Evolutionary conservation across 768 basidiomycete species (phyloP), one percentile per base, ranked within the genome.

Genomic region (Mycena albidolilacea): DNA sequence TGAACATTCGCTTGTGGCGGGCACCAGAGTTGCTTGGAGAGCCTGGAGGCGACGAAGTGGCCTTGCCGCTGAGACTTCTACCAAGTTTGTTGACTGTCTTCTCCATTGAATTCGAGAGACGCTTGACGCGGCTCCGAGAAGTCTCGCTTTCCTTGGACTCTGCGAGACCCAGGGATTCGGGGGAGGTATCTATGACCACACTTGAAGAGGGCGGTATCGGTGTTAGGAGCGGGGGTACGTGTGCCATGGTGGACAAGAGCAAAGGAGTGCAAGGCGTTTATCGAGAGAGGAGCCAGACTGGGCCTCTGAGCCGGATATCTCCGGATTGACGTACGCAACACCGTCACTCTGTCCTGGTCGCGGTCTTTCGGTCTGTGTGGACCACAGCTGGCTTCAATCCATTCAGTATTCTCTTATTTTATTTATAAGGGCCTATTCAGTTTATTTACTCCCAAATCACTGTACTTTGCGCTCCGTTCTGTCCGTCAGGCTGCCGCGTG

Each of bases 21-120:
- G 83, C 76, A 17, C 79, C 70, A 12, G 83, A 77, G 12, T 79
- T 78, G n/a, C 72, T 77, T 46, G 82, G 77, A 17, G 81, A 79
- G 39, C 62, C 72, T 54, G 82, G 78, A 14, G 81, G 77, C 52
- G 81, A 72, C 11, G 66, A 67, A 52, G 84, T 78, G 39, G 86
- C 77, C 67, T 82, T 87, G 50, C 79, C 82, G 67, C 86, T 85
- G 59, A 90, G 80, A 79, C 91, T 92, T 77, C 86, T 86, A 72
- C 91, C 90, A 39, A 95, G 85, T 72, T 86, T 92, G 76, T 91
- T 90, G 67, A 90, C 90, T 0, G 91, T 91, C 82, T 84, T 85
- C 76, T 86, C 86, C n/a, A 87, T 79, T 0, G 82, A 80, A 76
- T 80, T 82, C 54, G 87, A 88, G 39, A 88, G 79, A 65, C 88